Percentiles rank a stretch among this genome's conserved stretches.
phyloP scores from a whole-genome alignment of 106 monocot species.

The Dendrobium chrysotoxum region DNA sequence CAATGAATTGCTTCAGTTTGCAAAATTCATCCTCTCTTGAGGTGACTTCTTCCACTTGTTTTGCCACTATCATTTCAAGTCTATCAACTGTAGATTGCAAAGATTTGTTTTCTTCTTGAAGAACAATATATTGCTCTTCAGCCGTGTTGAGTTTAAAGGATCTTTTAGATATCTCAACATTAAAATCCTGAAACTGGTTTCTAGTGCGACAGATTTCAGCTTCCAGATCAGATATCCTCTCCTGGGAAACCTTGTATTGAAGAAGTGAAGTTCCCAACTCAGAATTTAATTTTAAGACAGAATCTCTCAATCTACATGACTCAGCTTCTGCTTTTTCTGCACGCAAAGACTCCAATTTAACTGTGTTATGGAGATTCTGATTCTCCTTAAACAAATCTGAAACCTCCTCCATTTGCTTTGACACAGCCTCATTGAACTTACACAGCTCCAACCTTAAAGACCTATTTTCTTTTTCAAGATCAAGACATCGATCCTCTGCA shows the following conservation, averaged over 20 bases:
- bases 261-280: constrained; percentile 19
- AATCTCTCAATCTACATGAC: neutral
- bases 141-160: neutral
- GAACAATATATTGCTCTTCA: constrained; percentile 2
- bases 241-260: constrained; percentile 7
- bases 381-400: neutral
- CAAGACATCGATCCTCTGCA: constrained; percentile 19
- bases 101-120: constrained; percentile 18
- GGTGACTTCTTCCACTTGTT: constrained; percentile 22
- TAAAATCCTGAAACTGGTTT: neutral
- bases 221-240: constrained; percentile 10
- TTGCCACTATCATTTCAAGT: constrained; percentile 19
- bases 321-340: constrained; percentile 19
- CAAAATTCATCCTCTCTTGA: constrained; percentile 23
- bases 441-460: constrained; percentile 26
- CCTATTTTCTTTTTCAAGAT: constrained; percentile 35
- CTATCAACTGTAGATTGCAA: constrained; percentile 15
- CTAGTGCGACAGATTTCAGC: neutral
- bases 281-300: constrained; percentile 13
- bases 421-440: constrained; percentile 21
- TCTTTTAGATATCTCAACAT: constrained; percentile 8
- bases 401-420: constrained; percentile 19
- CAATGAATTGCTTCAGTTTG: constrained; percentile 18
- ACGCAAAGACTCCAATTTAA: constrained; percentile 13
- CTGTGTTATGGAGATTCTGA: constrained; percentile 4